A percentile compares a stretch with the other conserved stretches of the same genome.
These are phyloP conservation scores for Arabis alpina DNA, from an alignment of 345 rosid genomes.

Conservation along the genomic window DNA sequence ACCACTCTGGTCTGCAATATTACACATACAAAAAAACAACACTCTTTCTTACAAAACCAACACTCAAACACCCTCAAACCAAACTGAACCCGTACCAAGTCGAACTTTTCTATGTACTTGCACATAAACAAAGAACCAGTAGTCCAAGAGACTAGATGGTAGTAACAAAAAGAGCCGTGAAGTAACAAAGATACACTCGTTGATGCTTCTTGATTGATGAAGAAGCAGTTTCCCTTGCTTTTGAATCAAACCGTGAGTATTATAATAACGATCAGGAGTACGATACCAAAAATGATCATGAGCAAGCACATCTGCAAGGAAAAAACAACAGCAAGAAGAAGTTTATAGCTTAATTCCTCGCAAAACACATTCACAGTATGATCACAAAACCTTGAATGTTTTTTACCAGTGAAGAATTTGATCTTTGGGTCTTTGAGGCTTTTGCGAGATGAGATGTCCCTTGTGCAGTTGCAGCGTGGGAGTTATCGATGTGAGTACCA, in stretches of 20 bases:
- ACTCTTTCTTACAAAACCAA: conserved; percentile 13
- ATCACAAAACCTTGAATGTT: conserved; percentile 4
- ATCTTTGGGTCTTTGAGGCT: conserved; percentile 90
- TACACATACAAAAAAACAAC: conserved; percentile 19
- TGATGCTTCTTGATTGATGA: conserved; percentile 23
- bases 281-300: conserved; percentile 87
- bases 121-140: background rate
- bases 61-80: conserved; percentile 20
- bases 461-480: conserved; percentile 81
- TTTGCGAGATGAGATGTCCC: conserved; percentile 78
- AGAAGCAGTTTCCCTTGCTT: conserved; percentile 16
- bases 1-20: conserved; percentile 4
- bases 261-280: conserved; percentile 79
- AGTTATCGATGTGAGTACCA: conserved; percentile 69
- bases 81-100: background rate
- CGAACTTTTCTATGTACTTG: background rate
- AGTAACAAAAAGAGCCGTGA: conserved; percentile 6
- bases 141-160: background rate
- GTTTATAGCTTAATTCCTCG: conserved; percentile 5
- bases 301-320: conserved; percentile 81
- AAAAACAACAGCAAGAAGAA: conserved; percentile 16
- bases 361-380: background rate
- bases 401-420: conserved; percentile 92
- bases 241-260: conserved; percentile 66
- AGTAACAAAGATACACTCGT: conserved; percentile 8